Evolutionary conservation across 306 rosid genomes (phyloP).

Genomic region (Citrullus colocynthis): DNA sequence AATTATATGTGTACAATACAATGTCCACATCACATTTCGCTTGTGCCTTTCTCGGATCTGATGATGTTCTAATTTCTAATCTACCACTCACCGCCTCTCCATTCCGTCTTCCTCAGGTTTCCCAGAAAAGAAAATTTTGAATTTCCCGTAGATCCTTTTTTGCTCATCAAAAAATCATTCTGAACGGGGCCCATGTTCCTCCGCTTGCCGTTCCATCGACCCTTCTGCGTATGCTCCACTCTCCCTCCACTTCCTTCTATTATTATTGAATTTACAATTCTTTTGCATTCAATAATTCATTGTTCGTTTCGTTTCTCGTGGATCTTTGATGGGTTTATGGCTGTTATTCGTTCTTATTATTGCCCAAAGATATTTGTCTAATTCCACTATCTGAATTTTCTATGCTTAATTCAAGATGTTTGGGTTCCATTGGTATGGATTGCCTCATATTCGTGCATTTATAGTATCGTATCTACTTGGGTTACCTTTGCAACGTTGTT

Average conservation of each 20-base stretch:
- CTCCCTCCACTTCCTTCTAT: background rate
- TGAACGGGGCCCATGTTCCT: conserved; percentile 17
- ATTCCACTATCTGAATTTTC: background rate
- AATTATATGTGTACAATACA: background rate
- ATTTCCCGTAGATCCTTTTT: background rate
- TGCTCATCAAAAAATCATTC: background rate
- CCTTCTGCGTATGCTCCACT: conserved; percentile 14
- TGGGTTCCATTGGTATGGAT: background rate
- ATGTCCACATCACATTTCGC: background rate
- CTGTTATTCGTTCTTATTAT: background rate
- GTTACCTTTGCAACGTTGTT: background rate
- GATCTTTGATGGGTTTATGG: background rate
- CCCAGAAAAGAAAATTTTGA: background rate
- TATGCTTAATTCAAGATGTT: background rate
- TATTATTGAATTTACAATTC: background rate
- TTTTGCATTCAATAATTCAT: background rate
- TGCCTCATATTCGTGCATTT: background rate
- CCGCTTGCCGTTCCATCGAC: conserved; percentile 15
- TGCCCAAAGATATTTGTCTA: background rate
- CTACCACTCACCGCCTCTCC: background rate
- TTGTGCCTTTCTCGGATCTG: background rate
- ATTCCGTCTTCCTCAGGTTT: background rate
- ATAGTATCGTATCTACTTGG: background rate
- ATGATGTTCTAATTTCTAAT: background rate
- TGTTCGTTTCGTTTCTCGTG: background rate